Evolutionary conservation across 495 filamentous ascomycete genomes (phyloP).

Genomic region (Neurospora terricola): DNA sequence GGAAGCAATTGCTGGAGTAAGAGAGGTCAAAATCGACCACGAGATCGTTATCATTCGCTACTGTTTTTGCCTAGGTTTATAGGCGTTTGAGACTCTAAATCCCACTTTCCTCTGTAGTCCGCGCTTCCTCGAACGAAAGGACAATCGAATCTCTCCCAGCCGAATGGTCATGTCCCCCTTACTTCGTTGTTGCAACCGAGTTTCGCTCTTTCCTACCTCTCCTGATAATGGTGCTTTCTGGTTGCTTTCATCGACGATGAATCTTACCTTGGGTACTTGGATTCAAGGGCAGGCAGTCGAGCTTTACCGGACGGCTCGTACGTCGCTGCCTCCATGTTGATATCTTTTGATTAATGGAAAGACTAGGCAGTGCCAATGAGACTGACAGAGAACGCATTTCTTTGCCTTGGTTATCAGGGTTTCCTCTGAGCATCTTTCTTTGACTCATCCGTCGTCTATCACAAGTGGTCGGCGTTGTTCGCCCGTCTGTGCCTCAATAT

Average conservation of each 20-base stretch:
- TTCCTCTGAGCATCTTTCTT: neutral
- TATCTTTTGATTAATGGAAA: neutral
- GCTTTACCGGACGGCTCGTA: neutral
- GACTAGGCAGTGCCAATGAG: neutral
- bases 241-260: neutral
- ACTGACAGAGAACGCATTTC: neutral
- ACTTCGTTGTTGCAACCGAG: neutral
- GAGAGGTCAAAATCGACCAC: neutral
- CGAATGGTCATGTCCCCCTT: neutral
- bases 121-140: neutral
- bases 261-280: too few species aligned
- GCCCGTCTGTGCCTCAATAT: neutral
- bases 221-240: neutral
- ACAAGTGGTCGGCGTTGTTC: neutral
- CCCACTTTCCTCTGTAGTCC: neutral
- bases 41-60: too few species aligned
- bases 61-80: too few species aligned
- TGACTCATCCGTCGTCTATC: neutral
- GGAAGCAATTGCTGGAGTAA: neutral
- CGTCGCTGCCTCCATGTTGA: neutral
- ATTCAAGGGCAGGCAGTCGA: neutral
- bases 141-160: neutral
- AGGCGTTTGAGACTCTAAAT: too few species aligned
- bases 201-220: neutral
- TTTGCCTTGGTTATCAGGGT: neutral